These are phyloP conservation scores for Chenopodium suecicum DNA, from an alignment of 148 eudicot genomes.

Conservation along the genomic window DNA sequence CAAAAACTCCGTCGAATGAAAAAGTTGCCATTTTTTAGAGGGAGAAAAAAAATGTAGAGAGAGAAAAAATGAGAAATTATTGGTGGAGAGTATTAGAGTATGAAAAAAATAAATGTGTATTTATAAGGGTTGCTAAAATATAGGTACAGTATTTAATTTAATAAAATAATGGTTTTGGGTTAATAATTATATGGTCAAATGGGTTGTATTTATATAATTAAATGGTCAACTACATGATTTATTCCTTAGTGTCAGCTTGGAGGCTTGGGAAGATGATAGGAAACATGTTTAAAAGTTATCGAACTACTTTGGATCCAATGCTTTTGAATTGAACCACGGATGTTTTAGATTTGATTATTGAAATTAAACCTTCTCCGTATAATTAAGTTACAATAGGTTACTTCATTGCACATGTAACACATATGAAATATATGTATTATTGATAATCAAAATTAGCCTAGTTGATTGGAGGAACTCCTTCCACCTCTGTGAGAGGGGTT, in stretches of 20 bases:
- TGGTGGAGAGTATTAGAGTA: background rate
- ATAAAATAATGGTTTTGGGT: background rate
- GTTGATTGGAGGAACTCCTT: too few relatives aligned
- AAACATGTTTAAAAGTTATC: background rate
- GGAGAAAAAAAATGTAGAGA: background rate
- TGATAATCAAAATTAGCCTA: too few relatives aligned
- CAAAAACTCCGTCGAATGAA: slow-evolving; percentile 24
- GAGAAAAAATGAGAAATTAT: background rate
- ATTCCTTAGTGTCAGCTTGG: background rate
- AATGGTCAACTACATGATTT: background rate
- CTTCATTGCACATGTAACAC: too few relatives aligned
- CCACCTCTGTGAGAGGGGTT: too few relatives aligned
- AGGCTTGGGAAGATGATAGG: slow-evolving; percentile 1
- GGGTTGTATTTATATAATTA: too few relatives aligned
- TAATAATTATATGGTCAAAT: too few relatives aligned
- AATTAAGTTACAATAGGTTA: too few relatives aligned
- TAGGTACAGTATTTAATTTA: background rate
- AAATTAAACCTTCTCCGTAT: too few relatives aligned
- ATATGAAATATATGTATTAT: too few relatives aligned
- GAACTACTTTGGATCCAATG: background rate
- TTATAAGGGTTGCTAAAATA: background rate
- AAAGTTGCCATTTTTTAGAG: slow-evolving; percentile 10
- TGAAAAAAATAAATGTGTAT: background rate
- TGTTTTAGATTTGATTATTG: background rate
- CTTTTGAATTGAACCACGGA: background rate